Percentiles rank a stretch among this genome's conserved stretches.
phyloP scores from a whole-genome alignment of 805 yeast species.

The Danielozyma ontarioensis region DNA sequence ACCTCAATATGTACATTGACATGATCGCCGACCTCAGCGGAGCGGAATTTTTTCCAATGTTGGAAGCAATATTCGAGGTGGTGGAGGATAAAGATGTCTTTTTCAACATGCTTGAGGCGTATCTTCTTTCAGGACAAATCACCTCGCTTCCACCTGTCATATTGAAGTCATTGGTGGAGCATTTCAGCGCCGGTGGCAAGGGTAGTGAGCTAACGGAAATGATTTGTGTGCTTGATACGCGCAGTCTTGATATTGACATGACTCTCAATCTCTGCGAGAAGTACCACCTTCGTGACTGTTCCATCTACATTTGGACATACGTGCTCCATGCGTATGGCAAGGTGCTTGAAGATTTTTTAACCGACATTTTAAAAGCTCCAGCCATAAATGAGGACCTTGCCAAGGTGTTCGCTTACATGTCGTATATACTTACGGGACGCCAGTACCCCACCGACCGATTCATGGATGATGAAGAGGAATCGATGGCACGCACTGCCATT shows the following conservation, averaged over 20 bases:
- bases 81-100: slow-evolving; percentile 32
- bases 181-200: slow-evolving; percentile 35
- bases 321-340: slow-evolving; percentile 65
- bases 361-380: slow-evolving; percentile 17
- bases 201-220: slow-evolving; percentile 58
- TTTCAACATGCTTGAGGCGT: slow-evolving; percentile 49
- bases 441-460: slow-evolving; percentile 69
- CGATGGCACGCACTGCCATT: slow-evolving; percentile 5
- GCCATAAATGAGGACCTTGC: slow-evolving; percentile 4
- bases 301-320: slow-evolving; percentile 66
- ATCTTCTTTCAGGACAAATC: slow-evolving; percentile 44
- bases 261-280: slow-evolving; percentile 59
- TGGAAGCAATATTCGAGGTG: slow-evolving; percentile 20
- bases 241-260: slow-evolving; percentile 70
- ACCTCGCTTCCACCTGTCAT: slow-evolving; percentile 55
- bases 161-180: slow-evolving; percentile 55
- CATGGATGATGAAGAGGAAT: slow-evolving; percentile 27
- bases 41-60: slow-evolving; percentile 7
- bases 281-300: slow-evolving; percentile 55
- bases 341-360: slow-evolving; percentile 61
- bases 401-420: slow-evolving; percentile 47
- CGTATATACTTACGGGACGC: slow-evolving; percentile 69
- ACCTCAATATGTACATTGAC: slow-evolving; percentile 11
- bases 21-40: slow-evolving; percentile 6
- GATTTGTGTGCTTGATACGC: slow-evolving; percentile 63